Percentiles rank a stretch among this genome's conserved stretches.
These are phyloP conservation scores for Cornus kousa DNA, from an alignment of 148 eudicot genomes.

Conservation along the genomic window DNA sequence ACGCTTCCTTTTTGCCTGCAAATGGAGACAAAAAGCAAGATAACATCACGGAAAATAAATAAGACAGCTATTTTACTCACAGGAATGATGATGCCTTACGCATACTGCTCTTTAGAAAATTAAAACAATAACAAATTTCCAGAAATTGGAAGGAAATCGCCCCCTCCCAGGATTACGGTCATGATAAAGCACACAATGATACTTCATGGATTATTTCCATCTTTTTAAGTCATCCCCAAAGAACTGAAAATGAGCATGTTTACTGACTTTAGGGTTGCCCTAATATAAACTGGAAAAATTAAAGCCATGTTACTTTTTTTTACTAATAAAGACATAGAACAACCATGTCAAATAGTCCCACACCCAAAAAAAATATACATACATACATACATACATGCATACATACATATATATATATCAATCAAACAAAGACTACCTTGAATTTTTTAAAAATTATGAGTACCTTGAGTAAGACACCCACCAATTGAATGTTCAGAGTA, in stretches of 20 bases:
- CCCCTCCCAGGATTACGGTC: not conserved
- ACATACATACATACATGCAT: no score
- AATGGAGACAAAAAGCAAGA: conserved; percentile 18
- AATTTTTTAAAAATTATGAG: not conserved
- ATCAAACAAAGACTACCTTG: no score
- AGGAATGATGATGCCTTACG: not conserved
- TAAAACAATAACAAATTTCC: not conserved
- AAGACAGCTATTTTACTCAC: not conserved
- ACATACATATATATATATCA: no score
- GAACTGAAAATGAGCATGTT: conserved; percentile 25
- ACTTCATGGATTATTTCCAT: not conserved
- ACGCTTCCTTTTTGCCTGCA: conserved; percentile 67
- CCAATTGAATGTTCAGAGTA: not conserved
- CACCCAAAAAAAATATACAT: no score
- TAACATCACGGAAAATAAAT: conserved; percentile 4
- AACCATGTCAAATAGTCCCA: not conserved
- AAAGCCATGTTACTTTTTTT: not conserved
- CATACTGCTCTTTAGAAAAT: not conserved
- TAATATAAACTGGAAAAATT: conserved; percentile 13
- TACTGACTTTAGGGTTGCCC: conserved; percentile 33
- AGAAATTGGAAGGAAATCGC: not conserved
- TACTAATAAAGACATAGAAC: conserved; percentile 3
- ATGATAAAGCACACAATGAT: not conserved
- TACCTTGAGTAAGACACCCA: not conserved
- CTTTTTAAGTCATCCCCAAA: conserved; percentile 2